A percentile compares a stretch with the other conserved stretches of the same genome.
Evolutionary conservation across 371 early-diverging fungal genomes (phyloP).

Genomic region (Mortierella sp.): DNA sequence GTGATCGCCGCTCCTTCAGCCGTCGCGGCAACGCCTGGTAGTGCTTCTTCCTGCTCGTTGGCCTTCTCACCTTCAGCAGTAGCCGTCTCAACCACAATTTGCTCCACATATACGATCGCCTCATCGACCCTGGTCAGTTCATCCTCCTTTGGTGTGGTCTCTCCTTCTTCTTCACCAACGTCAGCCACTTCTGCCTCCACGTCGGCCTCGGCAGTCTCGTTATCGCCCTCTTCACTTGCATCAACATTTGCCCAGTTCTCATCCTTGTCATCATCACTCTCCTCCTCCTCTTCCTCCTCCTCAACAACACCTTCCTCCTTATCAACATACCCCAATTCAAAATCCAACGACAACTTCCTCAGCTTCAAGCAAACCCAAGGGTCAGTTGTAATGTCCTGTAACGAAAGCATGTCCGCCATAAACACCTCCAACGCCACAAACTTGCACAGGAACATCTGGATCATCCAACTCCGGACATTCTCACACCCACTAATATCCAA

Average conservation of each 20-base stretch:
- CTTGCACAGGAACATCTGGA: slow-evolving; percentile 6
- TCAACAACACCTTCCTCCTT: not conserved
- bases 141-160: not conserved
- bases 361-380: not conserved
- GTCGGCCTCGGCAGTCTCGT: not conserved
- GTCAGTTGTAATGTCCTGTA: not conserved
- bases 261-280: not conserved
- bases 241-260: not conserved
- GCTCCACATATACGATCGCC: not conserved
- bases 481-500: slow-evolving; percentile 1
- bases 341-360: not conserved
- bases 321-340: slow-evolving; percentile 3
- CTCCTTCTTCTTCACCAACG: not conserved
- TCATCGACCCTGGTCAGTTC: not conserved
- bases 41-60: not conserved
- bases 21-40: not conserved
- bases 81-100: not conserved
- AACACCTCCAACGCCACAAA: slow-evolving; percentile 2
- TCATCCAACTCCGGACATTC: slow-evolving; percentile 7
- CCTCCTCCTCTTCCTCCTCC: not conserved
- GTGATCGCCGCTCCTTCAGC: not conserved
- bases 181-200: not conserved
- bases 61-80: not conserved
- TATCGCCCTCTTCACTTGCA: not conserved
- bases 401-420: not conserved